Evolutionary conservation across 768 basidiomycete genomes (phyloP), one percentile per base, ranked within the genome.

Genomic region (Cystobasidiopsis lactophilus): DNA sequence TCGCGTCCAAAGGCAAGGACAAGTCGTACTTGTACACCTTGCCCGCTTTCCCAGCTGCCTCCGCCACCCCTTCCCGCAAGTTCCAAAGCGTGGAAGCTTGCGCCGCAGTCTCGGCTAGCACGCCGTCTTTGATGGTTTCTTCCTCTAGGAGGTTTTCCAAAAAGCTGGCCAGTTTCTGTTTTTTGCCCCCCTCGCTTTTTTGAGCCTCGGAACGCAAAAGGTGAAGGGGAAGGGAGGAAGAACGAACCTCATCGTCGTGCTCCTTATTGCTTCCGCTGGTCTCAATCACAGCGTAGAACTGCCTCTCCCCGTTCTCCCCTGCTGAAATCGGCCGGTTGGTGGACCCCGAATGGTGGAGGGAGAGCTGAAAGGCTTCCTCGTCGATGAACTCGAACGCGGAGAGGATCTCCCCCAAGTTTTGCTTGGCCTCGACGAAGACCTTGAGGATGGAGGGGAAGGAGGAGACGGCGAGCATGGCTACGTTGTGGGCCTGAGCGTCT

Each of bases 321-420:
- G 79, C 72, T 47, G 80, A 75, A 49, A 75, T 73, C 33, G 91
- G 72, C 13, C 79, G 79, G 48, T 80, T 75, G 21, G 81, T 80
- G n/a, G n/a, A n/a, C 57, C 85, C 79, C 0, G 82, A 80, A 48
- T 64, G 64, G 45, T 60, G 53, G 23, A 63, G 60, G 29, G 79
- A 79, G 52, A 89, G 71, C 49, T 88, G 77, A 64, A 85, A 85
- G 1, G 82, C 75, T 13, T 78, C 78, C 50, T 82, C 74, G 65
- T 98, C 91, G 47, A 89, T 84, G 67, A 82, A 96, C 67, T 98
- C 91, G 67, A 96, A 96, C 0, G 93, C 91, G 7, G 85, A 89
- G 27, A 98, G 75, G 56, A 96, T 89, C 69, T 98, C 91, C 11
- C 86, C 86, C 5, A 95, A 69, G 57, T 83, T 77, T 9, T 72